A percentile compares a stretch with the other conserved stretches of the same genome.
Conservation (phyloP, 176 grass and related monocot species). For the Zoysia japonica region DNA sequence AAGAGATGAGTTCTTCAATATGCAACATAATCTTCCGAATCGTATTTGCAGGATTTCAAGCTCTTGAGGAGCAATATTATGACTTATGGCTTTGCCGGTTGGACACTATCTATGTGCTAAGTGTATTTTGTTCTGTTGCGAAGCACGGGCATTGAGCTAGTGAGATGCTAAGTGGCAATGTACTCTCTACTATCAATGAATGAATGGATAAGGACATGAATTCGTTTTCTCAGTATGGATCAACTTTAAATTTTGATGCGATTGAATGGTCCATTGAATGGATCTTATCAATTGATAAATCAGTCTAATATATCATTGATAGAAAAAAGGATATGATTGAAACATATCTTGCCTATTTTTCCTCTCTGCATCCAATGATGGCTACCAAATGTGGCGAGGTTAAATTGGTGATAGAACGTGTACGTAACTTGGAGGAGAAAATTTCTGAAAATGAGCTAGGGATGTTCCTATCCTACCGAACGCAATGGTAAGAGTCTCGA, state of each 20-base stretch:
- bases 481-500: slow-evolving; percentile 14
- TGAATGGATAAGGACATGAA: not conserved
- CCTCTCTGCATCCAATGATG: not conserved
- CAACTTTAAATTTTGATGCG: not conserved
- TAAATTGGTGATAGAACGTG: not conserved
- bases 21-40: slow-evolving; percentile 1
- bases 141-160: not conserved
- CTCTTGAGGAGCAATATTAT: slow-evolving; percentile 76
- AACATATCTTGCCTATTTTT: not conserved
- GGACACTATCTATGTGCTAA: not conserved
- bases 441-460: slow-evolving; percentile 11
- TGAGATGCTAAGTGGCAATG: not conserved
- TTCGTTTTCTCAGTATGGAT: not conserved
- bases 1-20: not conserved
- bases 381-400: slow-evolving; percentile 6
- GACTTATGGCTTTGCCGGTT: slow-evolving; percentile 93
- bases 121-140: too few relatives aligned
- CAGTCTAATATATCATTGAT: not conserved
- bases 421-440: not conserved
- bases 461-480: slow-evolving; percentile 16
- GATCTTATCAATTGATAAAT: not conserved
- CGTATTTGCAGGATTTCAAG: slow-evolving; percentile 62
- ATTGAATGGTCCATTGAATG: not conserved
- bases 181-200: not conserved
- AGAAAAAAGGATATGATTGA: not conserved